phyloP scores from a whole-genome alignment of 2,329 filamentous ascomycete genomes.

The Chrysoporthe cubensis region DNA sequence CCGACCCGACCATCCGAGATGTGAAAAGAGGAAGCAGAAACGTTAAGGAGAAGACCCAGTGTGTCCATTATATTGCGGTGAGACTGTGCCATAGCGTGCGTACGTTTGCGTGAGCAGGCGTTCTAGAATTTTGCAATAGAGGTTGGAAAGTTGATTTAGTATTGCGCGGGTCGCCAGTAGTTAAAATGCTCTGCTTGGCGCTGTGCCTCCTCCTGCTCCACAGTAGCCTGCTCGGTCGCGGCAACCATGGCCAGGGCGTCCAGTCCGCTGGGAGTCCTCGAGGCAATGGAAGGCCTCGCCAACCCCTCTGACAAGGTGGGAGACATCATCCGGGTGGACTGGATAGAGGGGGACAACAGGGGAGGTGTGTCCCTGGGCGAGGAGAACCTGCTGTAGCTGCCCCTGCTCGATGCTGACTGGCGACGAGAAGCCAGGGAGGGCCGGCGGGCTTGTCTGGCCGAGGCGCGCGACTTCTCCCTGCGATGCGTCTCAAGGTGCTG shows the following conservation, averaged over 20 bases:
- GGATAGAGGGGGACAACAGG: slow-evolving; percentile 39
- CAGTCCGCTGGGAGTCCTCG: slow-evolving; percentile 54
- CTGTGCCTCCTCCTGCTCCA: slow-evolving; percentile 7
- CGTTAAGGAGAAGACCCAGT: not conserved
- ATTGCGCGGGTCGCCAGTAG: slow-evolving; percentile 31
- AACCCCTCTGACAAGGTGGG: slow-evolving; percentile 49
- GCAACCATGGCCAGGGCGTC: slow-evolving; percentile 60
- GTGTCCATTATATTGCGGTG: not conserved
- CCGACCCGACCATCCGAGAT: slow-evolving; percentile 23
- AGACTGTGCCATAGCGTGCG: not conserved
- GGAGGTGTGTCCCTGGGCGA: slow-evolving; percentile 38
- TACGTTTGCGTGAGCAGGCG: not conserved
- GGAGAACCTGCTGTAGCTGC: slow-evolving; percentile 28
- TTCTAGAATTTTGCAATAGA: not conserved
- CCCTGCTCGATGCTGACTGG: slow-evolving; percentile 35
- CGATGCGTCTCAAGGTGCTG: slow-evolving; percentile 80
- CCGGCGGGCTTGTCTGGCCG: slow-evolving; percentile 34
- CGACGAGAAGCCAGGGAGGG: slow-evolving; percentile 33
- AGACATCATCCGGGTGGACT: slow-evolving; percentile 51
- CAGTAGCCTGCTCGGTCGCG: slow-evolving; percentile 36
- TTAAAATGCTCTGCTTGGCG: slow-evolving; percentile 50
- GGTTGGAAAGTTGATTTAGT: not conserved
- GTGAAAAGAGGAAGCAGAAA: slow-evolving; percentile 20
- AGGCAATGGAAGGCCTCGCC: slow-evolving; percentile 45
- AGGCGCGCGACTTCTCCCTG: slow-evolving; percentile 60